phyloP scores from a whole-genome alignment of 345 rosid species.

The Dipteronia dyeriana region DNA sequence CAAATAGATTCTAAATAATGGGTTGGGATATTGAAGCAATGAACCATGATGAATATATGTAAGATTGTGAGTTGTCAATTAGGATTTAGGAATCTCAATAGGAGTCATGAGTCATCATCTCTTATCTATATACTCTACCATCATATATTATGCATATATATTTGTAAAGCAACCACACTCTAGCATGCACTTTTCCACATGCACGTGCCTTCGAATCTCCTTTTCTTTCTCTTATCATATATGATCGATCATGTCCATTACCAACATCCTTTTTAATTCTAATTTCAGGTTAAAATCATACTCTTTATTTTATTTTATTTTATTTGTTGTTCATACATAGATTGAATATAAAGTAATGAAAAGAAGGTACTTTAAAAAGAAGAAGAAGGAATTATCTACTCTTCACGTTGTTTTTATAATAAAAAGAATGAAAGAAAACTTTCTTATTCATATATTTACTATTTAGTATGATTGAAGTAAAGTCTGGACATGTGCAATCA shows the following conservation, averaged over 20 bases:
- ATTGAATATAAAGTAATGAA: not conserved
- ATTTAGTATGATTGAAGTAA: not conserved
- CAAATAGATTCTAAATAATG: not conserved
- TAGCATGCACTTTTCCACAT: not conserved
- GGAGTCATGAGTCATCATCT: not conserved
- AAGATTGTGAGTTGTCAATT: not conserved
- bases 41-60: not conserved
- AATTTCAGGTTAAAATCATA: not conserved
- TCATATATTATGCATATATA: not conserved
- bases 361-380: not conserved
- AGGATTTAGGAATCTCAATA: not conserved
- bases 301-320: not conserved
- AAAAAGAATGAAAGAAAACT: not conserved
- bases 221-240: not conserved
- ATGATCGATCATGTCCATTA: not conserved
- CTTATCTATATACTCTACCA: not conserved
- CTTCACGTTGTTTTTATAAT: not conserved
- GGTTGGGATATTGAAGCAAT: not conserved
- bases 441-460: no score
- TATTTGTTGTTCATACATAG: not conserved
- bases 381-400: not conserved
- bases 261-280: slow-evolving; percentile 9
- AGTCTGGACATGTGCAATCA: not conserved
- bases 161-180: not conserved
- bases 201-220: slow-evolving; percentile 15